These are phyloP conservation scores for Nothophaeocryptopus gaeumannii DNA, from an alignment of 2,329 filamentous ascomycete species.

Conservation along the genomic window DNA sequence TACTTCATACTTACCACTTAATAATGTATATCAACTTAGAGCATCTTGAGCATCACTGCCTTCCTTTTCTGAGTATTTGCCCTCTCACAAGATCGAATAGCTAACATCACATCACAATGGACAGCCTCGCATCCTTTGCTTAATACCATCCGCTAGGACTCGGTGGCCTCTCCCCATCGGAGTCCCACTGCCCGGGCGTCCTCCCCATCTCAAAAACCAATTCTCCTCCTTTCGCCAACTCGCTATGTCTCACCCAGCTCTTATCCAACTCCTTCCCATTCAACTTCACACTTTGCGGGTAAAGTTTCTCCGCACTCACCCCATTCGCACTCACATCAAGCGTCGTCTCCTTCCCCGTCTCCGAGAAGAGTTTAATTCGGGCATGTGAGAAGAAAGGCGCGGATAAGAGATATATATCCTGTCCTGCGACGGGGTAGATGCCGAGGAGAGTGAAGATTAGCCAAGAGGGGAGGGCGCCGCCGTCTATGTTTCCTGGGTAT, in stretches of 20 bases:
- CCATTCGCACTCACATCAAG: slow-evolving; percentile 16
- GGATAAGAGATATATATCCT: slow-evolving; percentile 47
- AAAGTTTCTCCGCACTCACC: slow-evolving; percentile 12
- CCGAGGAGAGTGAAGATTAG: slow-evolving; percentile 52
- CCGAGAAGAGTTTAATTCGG: slow-evolving; percentile 16
- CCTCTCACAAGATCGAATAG: too few species aligned
- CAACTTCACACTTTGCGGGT: slow-evolving; percentile 18
- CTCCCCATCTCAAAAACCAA: slow-evolving; percentile 22
- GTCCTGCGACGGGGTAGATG: slow-evolving; percentile 49
- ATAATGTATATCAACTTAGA: too few species aligned
- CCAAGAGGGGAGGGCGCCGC: slow-evolving; percentile 51
- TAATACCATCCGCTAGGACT: slow-evolving; percentile 9
- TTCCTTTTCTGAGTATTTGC: too few species aligned
- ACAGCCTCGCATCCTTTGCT: too few species aligned
- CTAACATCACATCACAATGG: too few species aligned
- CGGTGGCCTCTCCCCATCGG: slow-evolving; percentile 17
- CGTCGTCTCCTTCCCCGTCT: slow-evolving; percentile 11
- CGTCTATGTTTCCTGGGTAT: slow-evolving; percentile 48
- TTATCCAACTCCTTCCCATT: slow-evolving; percentile 16
- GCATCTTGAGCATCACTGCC: too few species aligned
- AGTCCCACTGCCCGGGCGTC: slow-evolving; percentile 19
- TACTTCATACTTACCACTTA: too few species aligned
- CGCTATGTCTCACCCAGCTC: slow-evolving; percentile 21
- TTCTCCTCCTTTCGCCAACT: slow-evolving; percentile 19
- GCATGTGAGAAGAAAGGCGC: slow-evolving; percentile 44